A percentile compares a stretch with the other conserved stretches of the same genome.
phyloP scores from a whole-genome alignment of 148 eudicot species.

The Nepenthes mirabilis region DNA sequence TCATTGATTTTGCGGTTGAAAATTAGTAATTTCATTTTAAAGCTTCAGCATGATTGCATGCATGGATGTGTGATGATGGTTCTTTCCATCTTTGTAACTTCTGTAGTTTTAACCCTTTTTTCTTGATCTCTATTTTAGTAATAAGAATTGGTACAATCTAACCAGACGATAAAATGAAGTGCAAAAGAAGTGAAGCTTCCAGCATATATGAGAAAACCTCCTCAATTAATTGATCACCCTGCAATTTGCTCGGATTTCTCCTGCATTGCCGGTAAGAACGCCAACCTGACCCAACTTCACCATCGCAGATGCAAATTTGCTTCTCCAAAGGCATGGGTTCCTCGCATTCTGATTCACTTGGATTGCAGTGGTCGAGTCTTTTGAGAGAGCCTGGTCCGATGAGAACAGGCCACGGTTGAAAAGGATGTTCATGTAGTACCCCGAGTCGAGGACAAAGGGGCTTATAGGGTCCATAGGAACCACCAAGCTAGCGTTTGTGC shows the following conservation, averaged over 20 bases:
- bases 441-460: slow-evolving; percentile 30
- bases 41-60: too few relatives aligned
- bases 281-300: slow-evolving; percentile 59
- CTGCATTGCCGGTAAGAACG: slow-evolving; percentile 48
- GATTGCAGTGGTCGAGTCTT: slow-evolving; percentile 20
- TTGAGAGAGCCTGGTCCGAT: slow-evolving; percentile 56
- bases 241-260: slow-evolving; percentile 58
- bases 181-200: background rate
- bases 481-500: slow-evolving; percentile 22
- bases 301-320: slow-evolving; percentile 63
- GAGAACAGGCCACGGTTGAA: slow-evolving; percentile 48
- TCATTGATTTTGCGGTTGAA: too few relatives aligned
- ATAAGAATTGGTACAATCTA: too few relatives aligned
- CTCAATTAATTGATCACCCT: slow-evolving; percentile 32
- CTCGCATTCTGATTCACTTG: slow-evolving; percentile 40
- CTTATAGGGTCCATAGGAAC: slow-evolving; percentile 62
- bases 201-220: background rate
- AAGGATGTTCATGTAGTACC: slow-evolving; percentile 41
- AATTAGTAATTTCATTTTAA: too few relatives aligned
- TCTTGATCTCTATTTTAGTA: too few relatives aligned
- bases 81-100: too few relatives aligned
- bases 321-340: slow-evolving; percentile 30
- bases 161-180: too few relatives aligned
- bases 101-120: too few relatives aligned
- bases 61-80: too few relatives aligned